These are phyloP conservation scores for Pichia sp. DNA, from an alignment of 1,139 yeast species.

Conservation along the genomic window DNA sequence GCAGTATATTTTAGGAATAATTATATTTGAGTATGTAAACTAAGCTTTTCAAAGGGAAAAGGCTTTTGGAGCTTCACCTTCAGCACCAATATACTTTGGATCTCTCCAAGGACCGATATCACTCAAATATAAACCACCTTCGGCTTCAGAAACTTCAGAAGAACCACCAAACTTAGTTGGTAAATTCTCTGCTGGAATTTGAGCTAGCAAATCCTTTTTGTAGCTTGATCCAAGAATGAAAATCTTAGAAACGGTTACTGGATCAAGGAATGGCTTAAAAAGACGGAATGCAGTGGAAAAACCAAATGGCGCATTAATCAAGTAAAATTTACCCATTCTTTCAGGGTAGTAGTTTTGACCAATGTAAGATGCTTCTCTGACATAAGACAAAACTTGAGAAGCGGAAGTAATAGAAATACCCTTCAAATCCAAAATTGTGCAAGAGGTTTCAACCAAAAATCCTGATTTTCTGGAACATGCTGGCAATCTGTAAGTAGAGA, in stretches of 20 bases:
- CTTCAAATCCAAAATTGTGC: conserved; percentile 91
- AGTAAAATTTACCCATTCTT: conserved; percentile 96
- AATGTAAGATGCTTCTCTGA: conserved; percentile 84
- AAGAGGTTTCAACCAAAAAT: conserved; percentile 81
- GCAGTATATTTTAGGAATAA: no score
- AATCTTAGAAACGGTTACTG: conserved; percentile 95
- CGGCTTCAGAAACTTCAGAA: conserved; percentile 53
- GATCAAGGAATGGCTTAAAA: conserved; percentile 91
- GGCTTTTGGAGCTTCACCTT: conserved; percentile 64
- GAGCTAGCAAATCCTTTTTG: conserved; percentile 76
- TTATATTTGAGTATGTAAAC: no score
- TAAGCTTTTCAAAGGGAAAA: not conserved
- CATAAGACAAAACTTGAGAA: conserved; percentile 77
- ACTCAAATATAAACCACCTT: conserved; percentile 77
- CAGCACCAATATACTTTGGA: conserved; percentile 71
- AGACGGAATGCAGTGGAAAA: conserved; percentile 88
- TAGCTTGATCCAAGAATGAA: conserved; percentile 78
- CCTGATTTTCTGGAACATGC: conserved; percentile 87
- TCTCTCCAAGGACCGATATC: conserved; percentile 99
- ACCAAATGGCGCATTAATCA: conserved; percentile 96
- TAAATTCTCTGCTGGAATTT: conserved; percentile 87
- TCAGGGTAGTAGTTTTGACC: conserved; percentile 99
- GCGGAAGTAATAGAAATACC: conserved; percentile 86
- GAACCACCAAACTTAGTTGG: conserved; percentile 87
- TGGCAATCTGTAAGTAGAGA: conserved; percentile 75